Evolutionary conservation across 2,329 filamentous ascomycete genomes (phyloP).

Genomic region (Ophiostoma quercus): DNA sequence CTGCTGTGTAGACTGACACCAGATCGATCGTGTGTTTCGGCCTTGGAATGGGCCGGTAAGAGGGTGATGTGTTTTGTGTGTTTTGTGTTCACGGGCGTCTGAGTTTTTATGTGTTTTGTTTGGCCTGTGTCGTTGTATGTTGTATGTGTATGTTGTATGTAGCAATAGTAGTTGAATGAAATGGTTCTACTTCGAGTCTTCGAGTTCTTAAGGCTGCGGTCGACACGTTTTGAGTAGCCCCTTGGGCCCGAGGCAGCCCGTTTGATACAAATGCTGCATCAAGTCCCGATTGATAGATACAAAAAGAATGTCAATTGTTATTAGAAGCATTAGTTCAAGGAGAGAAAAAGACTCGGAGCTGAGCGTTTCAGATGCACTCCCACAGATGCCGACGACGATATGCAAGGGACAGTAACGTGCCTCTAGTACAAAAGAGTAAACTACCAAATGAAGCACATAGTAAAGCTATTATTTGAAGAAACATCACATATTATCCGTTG

Average conservation of each 20-base stretch:
- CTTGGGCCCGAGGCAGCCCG: slow-evolving; percentile 10
- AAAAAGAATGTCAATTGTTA: not conserved
- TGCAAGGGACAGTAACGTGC: slow-evolving; percentile 2
- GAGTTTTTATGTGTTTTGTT: slow-evolving; percentile 16
- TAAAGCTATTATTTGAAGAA: no score
- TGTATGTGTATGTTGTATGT: not conserved
- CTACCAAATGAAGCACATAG: no score
- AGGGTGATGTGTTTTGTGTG: slow-evolving; percentile 12
- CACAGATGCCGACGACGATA: not conserved
- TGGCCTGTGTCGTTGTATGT: not conserved
- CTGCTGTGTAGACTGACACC: slow-evolving; percentile 19
- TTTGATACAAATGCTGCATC: slow-evolving; percentile 26
- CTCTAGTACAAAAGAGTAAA: no score
- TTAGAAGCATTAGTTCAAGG: not conserved
- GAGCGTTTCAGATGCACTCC: slow-evolving; percentile 4
- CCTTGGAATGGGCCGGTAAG: slow-evolving; percentile 23
- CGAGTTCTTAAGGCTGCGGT: not conserved
- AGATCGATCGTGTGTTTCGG: slow-evolving; percentile 26
- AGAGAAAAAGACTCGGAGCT: not conserved
- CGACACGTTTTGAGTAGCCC: slow-evolving; percentile 9
- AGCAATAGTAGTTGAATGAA: no score
- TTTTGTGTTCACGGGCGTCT: slow-evolving; percentile 8
- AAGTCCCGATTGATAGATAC: slow-evolving; percentile 15
- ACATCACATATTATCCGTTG: no score
- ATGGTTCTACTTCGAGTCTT: not conserved